Evolutionary conservation across 192 early-diverging fungal species (phyloP), one percentile per base, ranked within the genome.

Genomic region (Backusella australiensis): DNA sequence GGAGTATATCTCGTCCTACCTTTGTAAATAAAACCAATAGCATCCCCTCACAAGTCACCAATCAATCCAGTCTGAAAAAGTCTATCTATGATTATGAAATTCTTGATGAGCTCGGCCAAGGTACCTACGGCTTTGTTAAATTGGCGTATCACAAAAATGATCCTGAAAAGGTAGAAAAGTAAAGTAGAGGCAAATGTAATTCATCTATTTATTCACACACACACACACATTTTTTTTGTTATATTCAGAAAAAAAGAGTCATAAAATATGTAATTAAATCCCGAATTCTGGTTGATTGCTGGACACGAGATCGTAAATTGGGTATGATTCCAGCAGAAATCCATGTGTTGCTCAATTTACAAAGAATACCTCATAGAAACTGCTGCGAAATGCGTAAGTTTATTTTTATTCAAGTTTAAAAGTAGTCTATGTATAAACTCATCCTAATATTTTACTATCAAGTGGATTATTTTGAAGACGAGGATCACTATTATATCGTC

Each of bases 251-350:
- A 46, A 81, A 81, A 49, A 80, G 88, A 42, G 91, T 91, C 26
- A 79, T 93, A 44, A 93, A 93, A 73, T 92, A 88, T 68, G 86
- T 92, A n/a, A 84, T 89, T 69, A 91, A 93, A 78, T 85, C 85
- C 26, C 82, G 85, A 23, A 88, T 91, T 36, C 80, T 88, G 21
- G 82, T 85, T 11, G 87, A 86, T 46, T 86, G 83, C 34, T 93
- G 92, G 92, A 91, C 82, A 26, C 83, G 86, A 36, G 91, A 92
- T 70, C 78, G 85, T 46, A 42, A 76, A 19, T 73, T 90, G 11
- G 89, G 86, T 8, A 77, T 88, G 63, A 84, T 96, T 35, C 93
- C 94, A 6, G 84, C 86, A 46, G 94, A 96, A 78, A 88, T 94
- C 19, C 90, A 89, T 71, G 86, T 96, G 36, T 82, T 95, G 71